Base-by-base conservation (phyloP, 148 eudicot genomes). In the Rhododendron ovatum region DNA sequence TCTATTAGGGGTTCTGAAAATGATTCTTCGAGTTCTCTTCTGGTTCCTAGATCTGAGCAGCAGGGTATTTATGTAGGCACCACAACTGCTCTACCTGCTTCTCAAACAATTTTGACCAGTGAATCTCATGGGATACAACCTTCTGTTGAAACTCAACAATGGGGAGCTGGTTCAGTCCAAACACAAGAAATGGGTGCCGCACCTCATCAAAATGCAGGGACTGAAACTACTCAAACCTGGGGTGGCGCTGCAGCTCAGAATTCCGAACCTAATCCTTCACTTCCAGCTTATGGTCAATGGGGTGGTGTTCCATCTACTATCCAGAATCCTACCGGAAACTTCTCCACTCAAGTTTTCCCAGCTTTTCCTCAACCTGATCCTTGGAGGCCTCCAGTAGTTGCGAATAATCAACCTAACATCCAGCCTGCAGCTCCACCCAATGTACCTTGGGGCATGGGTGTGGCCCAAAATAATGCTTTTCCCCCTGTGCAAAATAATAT, bases 261-360 rank as follows among this genome's bases (percentile, higher is more conserved):
- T 28, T 26, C 86, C 22, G 92, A 87, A 33, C 78, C 91, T 17
- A 90, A 88, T 83, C 87, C 91, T 45, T 86, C 87, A n/a, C 82
- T 75, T 61, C 61, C 87, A 67, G 88, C 86, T 45, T 91, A 93
- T 74, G 87, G 87, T 86, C 92, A 90, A n/a, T 96, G 97, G 99
- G 86, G 88, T 69, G 85, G 86, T 82, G 86, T 87, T 86, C 65
- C 91, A 78, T 78, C 89, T 26, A 85, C 88, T n/a, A 93, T 88
- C 63, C 96, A 93, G 84, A 88, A 90, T 83, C 90, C 91, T 30
- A 57, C 89, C 59, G 95, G 91, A 84, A 92, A 87, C 84, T 87
- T 90, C 83, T 33, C 89, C 4, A 85, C 87, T 78, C 88, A 91
- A 50, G 91, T 90, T 85, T 82, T 91, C 69, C 69, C 94, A 67